Evolutionary conservation across 352 stramenopile species (phyloP), one percentile per base, ranked within the genome.

Genomic region (Globisporangium alternatum): DNA sequence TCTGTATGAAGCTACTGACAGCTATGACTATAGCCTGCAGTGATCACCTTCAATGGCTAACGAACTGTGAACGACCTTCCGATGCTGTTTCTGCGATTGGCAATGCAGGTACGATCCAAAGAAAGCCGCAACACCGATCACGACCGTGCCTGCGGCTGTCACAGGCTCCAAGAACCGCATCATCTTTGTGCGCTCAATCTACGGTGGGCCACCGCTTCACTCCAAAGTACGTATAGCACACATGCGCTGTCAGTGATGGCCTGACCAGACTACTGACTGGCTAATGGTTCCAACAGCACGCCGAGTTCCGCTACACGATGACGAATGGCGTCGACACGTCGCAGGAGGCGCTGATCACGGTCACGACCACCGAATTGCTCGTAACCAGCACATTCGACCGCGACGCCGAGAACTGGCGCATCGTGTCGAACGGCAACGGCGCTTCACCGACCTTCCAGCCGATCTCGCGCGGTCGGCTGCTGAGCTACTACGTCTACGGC

Each of bases 401-500:
- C 10, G 75, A 77, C 21, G 67, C 80, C 12, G 91, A 98, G 56
- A 81, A 79, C 57, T 98, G 90, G 91, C 74, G 33, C 7, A 81
- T 96, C 56, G 54, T 88, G 21, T 77, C 77, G 5, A 97, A 97
- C 62, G 74, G 86, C 41, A 75, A 66, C 22, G 65, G 56, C 5
- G 64, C 56, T 0, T 45, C 65, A 8, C 35, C 76, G 30, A 72
- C 66, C 3, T 84, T 85, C 58, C 83, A 94, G 62, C 72, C 80
- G 5, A 86, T 90, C 58, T 87, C 77, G 8, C 77, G 83, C 21
- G 84, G 87, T 25, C 75, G 84, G 0, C 66, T 87, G 54, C 68
- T 98, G 31, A 98, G 86, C 66, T 91, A 95, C 65, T 97, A 97
- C 65, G 91, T 98, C 69, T 93, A 96, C 67, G 88, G 75, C 8